A percentile compares a stretch with the other conserved stretches of the same genome.
phyloP scores from a whole-genome alignment of 257 asterid species.

The Nicotiana tomentosiformis region DNA sequence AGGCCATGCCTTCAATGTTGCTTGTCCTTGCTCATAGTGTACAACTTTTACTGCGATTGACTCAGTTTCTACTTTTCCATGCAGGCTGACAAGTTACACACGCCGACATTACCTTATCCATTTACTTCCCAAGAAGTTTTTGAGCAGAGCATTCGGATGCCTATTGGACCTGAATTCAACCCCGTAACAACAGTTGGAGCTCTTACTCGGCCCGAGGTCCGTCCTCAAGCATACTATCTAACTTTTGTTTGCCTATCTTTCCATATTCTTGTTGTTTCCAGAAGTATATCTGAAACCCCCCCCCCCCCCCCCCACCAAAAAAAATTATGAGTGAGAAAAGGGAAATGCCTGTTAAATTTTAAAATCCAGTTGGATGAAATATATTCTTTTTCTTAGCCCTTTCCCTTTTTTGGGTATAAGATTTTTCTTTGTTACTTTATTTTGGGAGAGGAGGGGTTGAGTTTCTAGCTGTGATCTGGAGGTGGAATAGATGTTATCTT shows the following conservation, averaged over 20 bases:
- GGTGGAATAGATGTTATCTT: not conserved
- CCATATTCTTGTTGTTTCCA: not conserved
- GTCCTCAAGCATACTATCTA: slow-evolving; percentile 8
- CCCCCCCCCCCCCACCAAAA: not conserved
- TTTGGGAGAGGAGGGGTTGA: not conserved
- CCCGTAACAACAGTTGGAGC: slow-evolving; percentile 68
- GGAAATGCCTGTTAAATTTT: not conserved
- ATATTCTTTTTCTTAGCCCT: not conserved
- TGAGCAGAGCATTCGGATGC: slow-evolving; percentile 85
- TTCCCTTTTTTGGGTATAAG: not conserved
- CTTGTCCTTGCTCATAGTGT: not conserved
- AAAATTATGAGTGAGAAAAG: not conserved
- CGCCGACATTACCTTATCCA: slow-evolving; percentile 82
- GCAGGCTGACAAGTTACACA: slow-evolving; percentile 82
- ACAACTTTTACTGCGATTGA: not conserved
- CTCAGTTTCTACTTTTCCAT: not conserved
- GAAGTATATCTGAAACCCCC: not conserved
- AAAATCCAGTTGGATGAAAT: not conserved
- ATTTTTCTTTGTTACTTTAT: not conserved
- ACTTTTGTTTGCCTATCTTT: not conserved
- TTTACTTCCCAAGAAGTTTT: slow-evolving; percentile 71
- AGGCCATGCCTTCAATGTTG: not conserved
- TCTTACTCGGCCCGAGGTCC: slow-evolving; percentile 86
- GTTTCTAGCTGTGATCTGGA: not conserved
- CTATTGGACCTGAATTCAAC: slow-evolving; percentile 89